Conservation (phyloP, 352 stramenopile species). For the Pythium periplocum region DNA sequence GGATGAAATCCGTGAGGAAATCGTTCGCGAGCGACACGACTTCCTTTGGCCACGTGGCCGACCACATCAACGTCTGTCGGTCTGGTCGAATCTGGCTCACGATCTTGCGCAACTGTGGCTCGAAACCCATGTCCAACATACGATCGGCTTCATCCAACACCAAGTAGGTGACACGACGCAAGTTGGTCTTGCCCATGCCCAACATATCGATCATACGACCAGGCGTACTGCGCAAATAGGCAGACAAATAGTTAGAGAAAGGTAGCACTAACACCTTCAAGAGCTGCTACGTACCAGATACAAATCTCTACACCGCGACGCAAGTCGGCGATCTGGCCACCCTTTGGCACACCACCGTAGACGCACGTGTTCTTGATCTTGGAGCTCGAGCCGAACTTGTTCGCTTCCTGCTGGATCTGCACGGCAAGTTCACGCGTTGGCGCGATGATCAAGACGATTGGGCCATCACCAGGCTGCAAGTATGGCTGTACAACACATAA, state of each 20-base stretch:
- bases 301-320: constrained; percentile 79
- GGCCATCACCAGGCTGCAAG: constrained; percentile 96
- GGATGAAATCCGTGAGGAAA: constrained; percentile 97
- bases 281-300: constrained; percentile 36
- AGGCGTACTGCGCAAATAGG: constrained; percentile 65
- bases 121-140: constrained; percentile 96
- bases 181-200: constrained; percentile 93
- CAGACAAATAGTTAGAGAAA: no score
- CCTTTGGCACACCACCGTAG: constrained; percentile 98
- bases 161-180: constrained; percentile 97
- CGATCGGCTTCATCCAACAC: constrained; percentile 98
- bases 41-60: constrained; percentile 98
- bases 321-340: constrained; percentile 85
- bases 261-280: no score
- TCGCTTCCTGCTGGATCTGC: constrained; percentile 99
- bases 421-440: constrained; percentile 98
- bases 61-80: constrained; percentile 99
- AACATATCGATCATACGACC: constrained; percentile 98
- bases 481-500: constrained; percentile 59
- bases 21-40: constrained; percentile 96
- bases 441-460: constrained; percentile 97
- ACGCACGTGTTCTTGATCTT: constrained; percentile 99
- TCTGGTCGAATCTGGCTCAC: constrained; percentile 96
- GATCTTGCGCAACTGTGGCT: constrained; percentile 94
- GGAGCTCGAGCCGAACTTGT: constrained; percentile 97